These are phyloP conservation scores for Kuraishia cidri DNA, from an alignment of 805 yeast species.

Conservation along the genomic window DNA sequence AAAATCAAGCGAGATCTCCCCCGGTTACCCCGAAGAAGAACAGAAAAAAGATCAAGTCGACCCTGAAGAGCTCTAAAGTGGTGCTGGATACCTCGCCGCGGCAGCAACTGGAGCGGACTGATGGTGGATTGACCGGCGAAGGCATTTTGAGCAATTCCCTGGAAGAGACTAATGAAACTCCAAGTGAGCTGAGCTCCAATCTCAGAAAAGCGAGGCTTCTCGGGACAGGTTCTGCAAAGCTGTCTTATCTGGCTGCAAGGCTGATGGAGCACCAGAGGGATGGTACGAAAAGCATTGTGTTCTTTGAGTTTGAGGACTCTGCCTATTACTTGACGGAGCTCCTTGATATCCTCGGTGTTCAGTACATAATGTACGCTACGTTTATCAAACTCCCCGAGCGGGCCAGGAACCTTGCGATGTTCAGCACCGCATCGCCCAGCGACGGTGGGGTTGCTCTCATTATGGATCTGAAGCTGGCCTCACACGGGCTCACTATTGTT, in stretches of 20 bases:
- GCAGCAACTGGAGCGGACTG: constrained; percentile 9
- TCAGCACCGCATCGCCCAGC: constrained; percentile 29
- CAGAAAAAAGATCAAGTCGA: neutral
- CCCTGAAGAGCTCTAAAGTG: constrained; percentile 3
- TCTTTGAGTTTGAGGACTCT: constrained; percentile 64
- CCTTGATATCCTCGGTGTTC: constrained; percentile 50
- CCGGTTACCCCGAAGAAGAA: constrained; percentile 6
- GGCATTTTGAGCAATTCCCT: constrained; percentile 5
- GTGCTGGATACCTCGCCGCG: constrained; percentile 4
- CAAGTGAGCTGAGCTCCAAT: constrained; percentile 12
- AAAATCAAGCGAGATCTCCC: neutral
- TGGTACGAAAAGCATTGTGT: constrained; percentile 47
- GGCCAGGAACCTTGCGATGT: constrained; percentile 41
- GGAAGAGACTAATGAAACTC: constrained; percentile 15
- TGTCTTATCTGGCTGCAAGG: constrained; percentile 49
- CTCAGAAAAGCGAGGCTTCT: constrained; percentile 27
- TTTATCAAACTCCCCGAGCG: constrained; percentile 42
- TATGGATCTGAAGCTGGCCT: constrained; percentile 60
- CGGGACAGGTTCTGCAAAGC: constrained; percentile 60
- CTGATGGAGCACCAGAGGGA: constrained; percentile 40
- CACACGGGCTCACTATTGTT: constrained; percentile 63
- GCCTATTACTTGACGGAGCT: constrained; percentile 63
- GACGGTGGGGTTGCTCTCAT: constrained; percentile 44
- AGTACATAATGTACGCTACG: constrained; percentile 57
- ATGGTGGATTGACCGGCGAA: constrained; percentile 9